Base-by-base conservation (phyloP, 768 basidiomycete species). In the Kwoniella bestiolae region DNA sequence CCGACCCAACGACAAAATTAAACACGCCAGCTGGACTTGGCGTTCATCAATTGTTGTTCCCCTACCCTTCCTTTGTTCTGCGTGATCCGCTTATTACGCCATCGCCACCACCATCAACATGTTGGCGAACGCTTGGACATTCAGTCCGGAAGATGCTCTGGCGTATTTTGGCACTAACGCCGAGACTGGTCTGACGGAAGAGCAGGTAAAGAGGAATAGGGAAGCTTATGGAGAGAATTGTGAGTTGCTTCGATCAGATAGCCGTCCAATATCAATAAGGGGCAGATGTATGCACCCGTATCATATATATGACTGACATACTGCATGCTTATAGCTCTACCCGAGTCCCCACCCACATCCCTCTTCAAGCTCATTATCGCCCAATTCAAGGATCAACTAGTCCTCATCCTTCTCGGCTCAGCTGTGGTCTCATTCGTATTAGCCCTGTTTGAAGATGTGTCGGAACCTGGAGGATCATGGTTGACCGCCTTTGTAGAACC, bases 351-450 rank as follows among this genome's bases (percentile, higher is more conserved):
- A 0, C 83, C 91, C 3, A 96, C 95, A 3, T 91, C 94, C 3
- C 78, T 98, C 32, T 94, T 93, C 92, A 86, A 92, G 77, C 88
- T 98, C 66, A 90, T 99, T 65, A 85, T 99, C n/a, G 94, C 96
- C 72, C 95, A 99, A 83, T 99, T 99, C 86, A 90, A 98, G 84
- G 95, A 99, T 83, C 93, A 96, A 82, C 87, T 99, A 29, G 95
- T 99, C 45, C 89, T 99, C 68, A 98, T 99, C 77, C 86, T 99
- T 34, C 89, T 99, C 50, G 94, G 86, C 2, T 96, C 94, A 1
- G 95, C 95, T 12, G 88, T 91, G 49, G 86, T 98, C 71, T 98
- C 95, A 9, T 94, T 99, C 81, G 84, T 94, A 14, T 85, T 99
- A 44, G 95, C 95, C 7, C 81, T 95, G 32, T 84, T 98, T 62